Evolutionary conservation across 768 basidiomycete genomes (phyloP).

Genomic region (Hypsizygus marmoreus): DNA sequence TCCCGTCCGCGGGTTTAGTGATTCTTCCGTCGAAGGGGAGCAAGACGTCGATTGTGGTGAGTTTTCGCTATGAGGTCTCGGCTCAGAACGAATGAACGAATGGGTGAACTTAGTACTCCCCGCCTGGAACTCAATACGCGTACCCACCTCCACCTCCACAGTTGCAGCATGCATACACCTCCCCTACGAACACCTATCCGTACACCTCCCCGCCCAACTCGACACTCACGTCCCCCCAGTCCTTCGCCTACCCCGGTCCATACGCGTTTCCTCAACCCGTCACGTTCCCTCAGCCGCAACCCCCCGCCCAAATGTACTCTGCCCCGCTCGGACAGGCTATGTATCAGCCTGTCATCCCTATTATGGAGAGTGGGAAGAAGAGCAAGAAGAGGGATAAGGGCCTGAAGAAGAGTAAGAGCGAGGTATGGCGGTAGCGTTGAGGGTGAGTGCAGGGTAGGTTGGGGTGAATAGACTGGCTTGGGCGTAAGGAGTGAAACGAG

Average conservation of each 20-base stretch:
- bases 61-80: background rate
- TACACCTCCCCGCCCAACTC: too few species aligned
- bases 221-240: background rate
- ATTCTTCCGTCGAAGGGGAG: conserved; percentile 9
- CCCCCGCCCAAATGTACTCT: background rate
- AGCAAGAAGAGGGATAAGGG: conserved; percentile 1
- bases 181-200: too few species aligned
- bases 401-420: conserved; percentile 1
- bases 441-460: too few species aligned
- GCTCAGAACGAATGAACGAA: background rate
- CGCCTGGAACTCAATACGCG: background rate
- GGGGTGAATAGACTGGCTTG: too few species aligned
- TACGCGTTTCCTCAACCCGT: background rate
- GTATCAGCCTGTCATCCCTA: conserved; percentile 1
- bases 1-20: conserved; percentile 10
- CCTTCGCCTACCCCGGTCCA: background rate
- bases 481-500: too few species aligned
- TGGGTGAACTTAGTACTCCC: background rate
- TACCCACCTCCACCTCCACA: too few species aligned
- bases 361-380: background rate
- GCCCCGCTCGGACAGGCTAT: background rate
- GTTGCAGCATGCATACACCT: too few species aligned
- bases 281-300: background rate
- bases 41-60: conserved; percentile 8
- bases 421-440: conserved; percentile 1